Conservation (phyloP, 192 early-diverging fungal genomes). For the Podila minutissima region DNA sequence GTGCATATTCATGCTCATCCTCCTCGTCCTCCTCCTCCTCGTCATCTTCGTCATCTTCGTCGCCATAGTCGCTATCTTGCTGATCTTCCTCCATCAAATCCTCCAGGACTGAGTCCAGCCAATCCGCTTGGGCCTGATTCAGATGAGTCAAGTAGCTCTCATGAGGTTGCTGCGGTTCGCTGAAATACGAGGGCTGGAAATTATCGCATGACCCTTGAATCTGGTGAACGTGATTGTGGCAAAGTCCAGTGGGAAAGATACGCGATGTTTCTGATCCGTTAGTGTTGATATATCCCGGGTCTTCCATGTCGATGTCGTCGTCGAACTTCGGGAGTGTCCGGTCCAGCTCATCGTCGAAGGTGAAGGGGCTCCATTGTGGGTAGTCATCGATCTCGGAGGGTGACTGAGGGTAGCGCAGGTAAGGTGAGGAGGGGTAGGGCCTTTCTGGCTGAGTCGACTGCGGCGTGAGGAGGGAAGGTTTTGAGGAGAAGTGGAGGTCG, state of each 20-base stretch:
- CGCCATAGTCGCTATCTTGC: not conserved
- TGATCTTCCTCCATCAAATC: slow-evolving; percentile 44
- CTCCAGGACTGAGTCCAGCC: slow-evolving; percentile 42
- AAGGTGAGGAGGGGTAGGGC: not conserved
- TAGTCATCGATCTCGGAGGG: not conserved
- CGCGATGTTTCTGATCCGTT: not conserved
- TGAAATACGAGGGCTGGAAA: not conserved
- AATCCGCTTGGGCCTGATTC: slow-evolving; percentile 35
- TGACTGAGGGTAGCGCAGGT: not conserved
- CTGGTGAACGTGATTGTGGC: not conserved
- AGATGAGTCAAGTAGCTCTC: slow-evolving; percentile 13
- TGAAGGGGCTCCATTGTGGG: slow-evolving; percentile 18
- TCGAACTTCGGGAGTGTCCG: slow-evolving; percentile 21
- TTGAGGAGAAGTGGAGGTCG: not conserved
- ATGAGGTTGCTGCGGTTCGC: slow-evolving; percentile 4
- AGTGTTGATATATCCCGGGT: not conserved
- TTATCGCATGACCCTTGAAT: no score
- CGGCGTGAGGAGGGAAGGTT: not conserved
- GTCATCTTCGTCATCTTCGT: slow-evolving; percentile 16
- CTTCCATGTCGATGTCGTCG: not conserved
- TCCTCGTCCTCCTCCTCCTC: slow-evolving; percentile 10
- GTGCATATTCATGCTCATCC: not conserved
- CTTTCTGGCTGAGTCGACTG: not conserved
- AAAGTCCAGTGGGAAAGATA: not conserved
- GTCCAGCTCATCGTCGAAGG: slow-evolving; percentile 30